Base-by-base conservation (phyloP, 2,329 filamentous ascomycete genomes). In the Fusarium torulosum region DNA sequence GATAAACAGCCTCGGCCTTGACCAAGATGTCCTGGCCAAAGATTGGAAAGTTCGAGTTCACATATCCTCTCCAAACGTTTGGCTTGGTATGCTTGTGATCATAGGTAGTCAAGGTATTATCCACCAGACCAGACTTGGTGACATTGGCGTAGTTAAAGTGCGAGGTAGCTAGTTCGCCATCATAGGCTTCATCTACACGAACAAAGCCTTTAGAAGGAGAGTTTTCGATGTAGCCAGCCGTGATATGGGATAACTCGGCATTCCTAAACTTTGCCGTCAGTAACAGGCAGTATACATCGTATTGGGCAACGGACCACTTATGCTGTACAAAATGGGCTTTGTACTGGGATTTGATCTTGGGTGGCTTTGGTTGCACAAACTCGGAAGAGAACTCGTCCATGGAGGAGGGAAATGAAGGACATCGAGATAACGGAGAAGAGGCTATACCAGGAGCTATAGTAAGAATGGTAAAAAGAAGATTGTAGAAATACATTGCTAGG, bases 21-120 rank as follows among this genome's bases (percentile, higher is more conserved):
- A 77, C 53, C 23, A 80, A 69, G 15, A 78, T 56, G 10, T 76
- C 70, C 5, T 71, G 59, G 0, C 49, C 47, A 19, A 80, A 75
- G 8, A 80, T 69, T 1, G 79, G 78, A 43, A 76, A 80, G n/a
- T 78, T 78, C 0, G 78, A 76, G 53, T 78, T 77, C 13, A 79
- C 77, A 11, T 78, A 79, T 15, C 74, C 78, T 33, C 72, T 72
- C 74, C 73, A 80, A 0, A 77, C 45, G 2, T 52, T 61, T 1
- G 74, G 72, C 3, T 66, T 59, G 0, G 50, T 52, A 1, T 55
- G 63, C 2, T 71, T 58, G 10, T 45, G 58, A 1, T 60, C 35
- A 19, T 73, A 77, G 0, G 72, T 74, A 6, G 72, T 77, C 52
- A 80, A 5, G 2, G 56, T 74, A n/a, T 79, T 79, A 25, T 79